These are phyloP conservation scores for Chlorella sp. DNA, from an alignment of 139 green algal genomes.

Conservation along the genomic window DNA sequence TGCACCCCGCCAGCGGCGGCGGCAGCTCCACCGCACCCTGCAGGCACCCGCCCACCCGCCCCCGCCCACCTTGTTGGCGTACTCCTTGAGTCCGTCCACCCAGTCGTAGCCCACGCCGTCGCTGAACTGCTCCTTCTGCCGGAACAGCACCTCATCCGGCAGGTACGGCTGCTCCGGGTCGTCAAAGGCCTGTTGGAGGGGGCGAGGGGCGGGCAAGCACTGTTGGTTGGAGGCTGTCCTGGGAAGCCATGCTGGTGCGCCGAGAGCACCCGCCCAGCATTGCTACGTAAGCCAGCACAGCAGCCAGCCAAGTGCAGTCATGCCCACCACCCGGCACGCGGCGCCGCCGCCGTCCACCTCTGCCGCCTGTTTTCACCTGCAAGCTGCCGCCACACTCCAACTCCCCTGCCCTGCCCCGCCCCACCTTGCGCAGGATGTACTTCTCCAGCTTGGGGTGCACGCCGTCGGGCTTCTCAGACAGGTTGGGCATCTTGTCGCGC, in stretches of 20 bases:
- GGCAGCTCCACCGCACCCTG: background rate
- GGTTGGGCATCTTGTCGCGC: conserved; percentile 86
- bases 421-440: conserved; percentile 61
- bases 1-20: too few relatives aligned
- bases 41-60: background rate
- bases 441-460: conserved; percentile 91
- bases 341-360: too few relatives aligned
- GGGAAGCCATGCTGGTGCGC: too few relatives aligned
- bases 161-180: conserved; percentile 87
- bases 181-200: conserved; percentile 94
- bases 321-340: too few relatives aligned
- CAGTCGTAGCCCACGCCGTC: conserved; percentile 94
- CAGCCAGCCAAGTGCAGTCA: too few relatives aligned
- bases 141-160: conserved; percentile 87
- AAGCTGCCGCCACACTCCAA: background rate
- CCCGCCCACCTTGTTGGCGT: conserved; percentile 57
- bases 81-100: conserved; percentile 85
- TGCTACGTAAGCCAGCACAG: too few relatives aligned
- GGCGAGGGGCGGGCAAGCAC: background rate
- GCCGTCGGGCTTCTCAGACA: conserved; percentile 70
- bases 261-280: background rate
- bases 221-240: background rate
- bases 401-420: background rate
- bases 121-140: conserved; percentile 99
- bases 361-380: too few relatives aligned